Base-by-base conservation (phyloP, 257 asterid species). In the Coffea canephora region DNA sequence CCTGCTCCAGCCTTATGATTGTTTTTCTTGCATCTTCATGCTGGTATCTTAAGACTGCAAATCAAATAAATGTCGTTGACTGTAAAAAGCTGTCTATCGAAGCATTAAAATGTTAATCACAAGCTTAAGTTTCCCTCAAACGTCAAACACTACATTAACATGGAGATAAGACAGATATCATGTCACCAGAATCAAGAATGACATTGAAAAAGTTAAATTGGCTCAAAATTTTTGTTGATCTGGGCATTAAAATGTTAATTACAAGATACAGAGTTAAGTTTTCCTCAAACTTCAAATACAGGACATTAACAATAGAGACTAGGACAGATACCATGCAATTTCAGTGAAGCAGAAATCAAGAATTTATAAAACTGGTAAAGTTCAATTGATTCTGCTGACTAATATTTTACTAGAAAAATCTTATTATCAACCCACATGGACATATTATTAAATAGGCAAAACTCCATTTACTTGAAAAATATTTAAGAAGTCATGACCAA, bases 1-100 rank as follows among this genome's bases (percentile, higher is more conserved):
- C 89, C 87, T 91, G 97, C 93, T 94, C 98, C 85, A 94, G 84
- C 89, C 96, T 91, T 46, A 93, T 83, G 80, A 94, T 87, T 77
- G 86, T 86, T 83, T 85, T 88, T 84, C 84, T 87, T 43, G 87
- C 78, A 70, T 86, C 90, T 74, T 86, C 88, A 52, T 66, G 85
- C 73, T 86, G 86, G 82, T 86, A 89, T 70, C 55, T 84, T 79
- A 69, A 83, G 78, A 87, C 97, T 94, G 95, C 80, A 88, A 86
- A 79, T 66, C 71, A 76, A 87, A 62, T 49, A 57, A 73, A 79
- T 52, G 46, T 66, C 75, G 69, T 71, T 69, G 21, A 45, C 31
- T 57, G 57, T 79, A 46, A 36, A 79, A 27, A 7, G 13, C 16
- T 52, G 25, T 45, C 34, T 23, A 46, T 48, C 57, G 59, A 34